Evolutionary conservation across 805 yeast genomes (phyloP).

Genomic region (Isabelozyma heimii): DNA sequence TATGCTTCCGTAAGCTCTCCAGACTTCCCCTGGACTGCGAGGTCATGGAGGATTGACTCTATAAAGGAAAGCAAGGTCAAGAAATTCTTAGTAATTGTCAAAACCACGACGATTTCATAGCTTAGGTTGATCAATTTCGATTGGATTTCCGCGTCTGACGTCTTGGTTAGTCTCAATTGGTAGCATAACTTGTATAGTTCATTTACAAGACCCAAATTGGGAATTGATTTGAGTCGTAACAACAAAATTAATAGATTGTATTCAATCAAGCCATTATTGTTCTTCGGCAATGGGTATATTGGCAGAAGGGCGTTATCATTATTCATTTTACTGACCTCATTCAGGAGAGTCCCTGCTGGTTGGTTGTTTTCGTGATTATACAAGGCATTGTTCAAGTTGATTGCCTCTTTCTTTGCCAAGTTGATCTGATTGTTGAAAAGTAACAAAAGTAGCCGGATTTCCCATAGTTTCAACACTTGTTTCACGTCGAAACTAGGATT

Average conservation of each 20-base stretch:
- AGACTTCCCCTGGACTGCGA: constrained; percentile 1
- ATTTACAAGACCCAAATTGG: constrained; percentile 40
- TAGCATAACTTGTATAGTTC: constrained; percentile 43
- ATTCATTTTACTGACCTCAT: background rate
- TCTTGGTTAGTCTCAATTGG: constrained; percentile 19
- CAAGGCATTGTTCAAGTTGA: constrained; percentile 32
- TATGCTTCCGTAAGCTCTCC: background rate
- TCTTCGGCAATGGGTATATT: constrained; percentile 36
- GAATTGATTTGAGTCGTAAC: constrained; percentile 41
- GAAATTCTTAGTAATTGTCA: constrained; percentile 28
- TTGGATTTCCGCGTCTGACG: constrained; percentile 5
- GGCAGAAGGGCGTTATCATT: constrained; percentile 6
- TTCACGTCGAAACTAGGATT: constrained; percentile 2
- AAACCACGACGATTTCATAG: constrained; percentile 28
- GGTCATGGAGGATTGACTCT: constrained; percentile 17
- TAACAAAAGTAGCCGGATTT: constrained; percentile 28
- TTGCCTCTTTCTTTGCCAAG: constrained; percentile 35
- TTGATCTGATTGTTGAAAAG: constrained; percentile 28
- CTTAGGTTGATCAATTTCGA: constrained; percentile 25
- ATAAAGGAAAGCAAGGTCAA: constrained; percentile 24
- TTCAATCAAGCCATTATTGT: constrained; percentile 25
- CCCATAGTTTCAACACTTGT: constrained; percentile 28
- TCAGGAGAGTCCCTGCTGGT: constrained; percentile 1
- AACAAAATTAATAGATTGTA: constrained; percentile 29
- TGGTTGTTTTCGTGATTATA: constrained; percentile 26